Evolutionary conservation across 805 yeast genomes (phyloP), one percentile per base, ranked within the genome.

Genomic region (Candida silvicultrix): DNA sequence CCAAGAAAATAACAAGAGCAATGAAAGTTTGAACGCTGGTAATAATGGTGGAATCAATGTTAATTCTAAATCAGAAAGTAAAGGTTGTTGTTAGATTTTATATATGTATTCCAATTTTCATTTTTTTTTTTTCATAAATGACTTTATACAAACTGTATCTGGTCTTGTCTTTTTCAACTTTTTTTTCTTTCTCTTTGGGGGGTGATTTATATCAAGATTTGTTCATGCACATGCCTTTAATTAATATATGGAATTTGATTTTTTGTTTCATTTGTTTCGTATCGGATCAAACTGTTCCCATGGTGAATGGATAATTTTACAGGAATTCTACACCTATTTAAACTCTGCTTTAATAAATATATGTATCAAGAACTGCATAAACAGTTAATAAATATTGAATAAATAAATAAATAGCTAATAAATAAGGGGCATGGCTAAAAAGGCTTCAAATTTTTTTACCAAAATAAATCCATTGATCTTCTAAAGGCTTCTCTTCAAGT

Each of bases 391-490:
- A 23, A 14, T 35, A 37, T 28, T 22, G 14, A 38, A 31, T 41
- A 16, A 41, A 31, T 25, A 38, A 37, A 22, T 32, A 9, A 38
- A 36, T 34, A 41, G 39, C 38, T 41, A 32, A 41, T 41, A 42
- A 36, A 40, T 42, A 41, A 45, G 25, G 9, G 25, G 9, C 9
- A 23, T 23, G 5, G 25, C 5, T 23, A 6, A 6, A 23, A 5
- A 23, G 9, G 9, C 9, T 9, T 64, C 65, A 80, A 40, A 77
- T 62, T 62, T 76, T 78, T 69, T 78, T 82, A 25, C 88, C 89
- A 62, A 81, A 84, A 67, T 83, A 83, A 39, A 77, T 80, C 96
- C 96, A 87, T 65, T 85, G 94, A 67, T 83, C 95, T 20, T 77
- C 81, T 53, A 81, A 71, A 14, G 95, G 90, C 64, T 81, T 75